phyloP scores from a whole-genome alignment of 2,329 filamentous ascomycete species.

The Balansia obtecta region DNA sequence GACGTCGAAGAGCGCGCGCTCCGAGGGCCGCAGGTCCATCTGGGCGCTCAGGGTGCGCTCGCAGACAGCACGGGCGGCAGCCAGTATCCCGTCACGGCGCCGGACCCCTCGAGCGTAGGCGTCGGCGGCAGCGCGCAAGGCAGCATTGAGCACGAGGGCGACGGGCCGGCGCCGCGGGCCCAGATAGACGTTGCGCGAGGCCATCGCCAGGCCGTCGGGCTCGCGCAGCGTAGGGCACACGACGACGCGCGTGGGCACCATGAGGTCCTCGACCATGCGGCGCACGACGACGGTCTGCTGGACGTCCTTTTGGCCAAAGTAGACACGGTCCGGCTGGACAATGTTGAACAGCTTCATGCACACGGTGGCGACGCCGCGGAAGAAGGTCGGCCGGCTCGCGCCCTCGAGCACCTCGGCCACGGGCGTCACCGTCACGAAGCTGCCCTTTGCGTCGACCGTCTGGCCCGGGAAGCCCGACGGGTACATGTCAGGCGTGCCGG shows the following conservation, averaged over 20 bases:
- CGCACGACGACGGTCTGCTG: slow-evolving; percentile 90
- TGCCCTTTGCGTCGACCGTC: slow-evolving; percentile 65
- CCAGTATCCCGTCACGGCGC: slow-evolving; percentile 60
- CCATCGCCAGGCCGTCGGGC: slow-evolving; percentile 73
- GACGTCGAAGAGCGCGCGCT: slow-evolving; percentile 64
- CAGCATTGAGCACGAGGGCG: slow-evolving; percentile 58
- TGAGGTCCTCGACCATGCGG: slow-evolving; percentile 78
- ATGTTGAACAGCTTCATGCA: slow-evolving; percentile 64
- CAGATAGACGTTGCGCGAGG: slow-evolving; percentile 88
- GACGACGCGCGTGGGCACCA: slow-evolving; percentile 61
- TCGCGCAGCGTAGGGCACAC: slow-evolving; percentile 68
- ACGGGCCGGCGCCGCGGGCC: slow-evolving; percentile 59
- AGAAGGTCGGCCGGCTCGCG: slow-evolving; percentile 79
- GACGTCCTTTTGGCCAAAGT: slow-evolving; percentile 96
- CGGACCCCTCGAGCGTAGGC: no score
- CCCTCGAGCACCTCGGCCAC: slow-evolving; percentile 75
- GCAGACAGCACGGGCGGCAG: slow-evolving; percentile 52
- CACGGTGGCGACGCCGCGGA: slow-evolving; percentile 88
- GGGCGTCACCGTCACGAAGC: slow-evolving; percentile 85
- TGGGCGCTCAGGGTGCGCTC: slow-evolving; percentile 47
- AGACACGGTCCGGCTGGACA: slow-evolving; percentile 53
- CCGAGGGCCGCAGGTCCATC: slow-evolving; percentile 39
- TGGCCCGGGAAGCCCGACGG: slow-evolving; percentile 63
- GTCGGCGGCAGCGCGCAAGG: slow-evolving; percentile 58
- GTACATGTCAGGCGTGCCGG: slow-evolving; percentile 75